A percentile compares a stretch with the other conserved stretches of the same genome.
These are phyloP conservation scores for Nepenthes mirabilis DNA, from an alignment of 148 eudicot genomes.

Conservation along the genomic window DNA sequence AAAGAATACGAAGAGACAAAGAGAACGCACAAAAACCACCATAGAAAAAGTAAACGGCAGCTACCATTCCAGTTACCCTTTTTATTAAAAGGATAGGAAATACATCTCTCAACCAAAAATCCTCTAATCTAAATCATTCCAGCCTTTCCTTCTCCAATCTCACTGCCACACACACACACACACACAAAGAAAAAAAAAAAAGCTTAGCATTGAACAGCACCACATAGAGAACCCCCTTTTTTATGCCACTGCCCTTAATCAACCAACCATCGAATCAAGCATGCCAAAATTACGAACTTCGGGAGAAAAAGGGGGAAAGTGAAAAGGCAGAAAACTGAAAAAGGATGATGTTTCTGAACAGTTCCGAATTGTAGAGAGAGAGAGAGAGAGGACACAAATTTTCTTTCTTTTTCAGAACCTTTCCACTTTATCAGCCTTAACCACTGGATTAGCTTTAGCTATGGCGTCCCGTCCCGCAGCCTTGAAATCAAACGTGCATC, in stretches of 20 bases:
- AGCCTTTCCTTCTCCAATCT: neutral
- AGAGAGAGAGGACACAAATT: too few relatives aligned
- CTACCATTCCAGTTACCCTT: too few relatives aligned
- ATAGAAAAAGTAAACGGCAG: too few relatives aligned
- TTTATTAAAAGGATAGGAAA: too few relatives aligned
- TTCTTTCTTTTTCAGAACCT: slow-evolving; percentile 22
- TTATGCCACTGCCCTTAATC: slow-evolving; percentile 4
- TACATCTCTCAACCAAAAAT: too few relatives aligned
- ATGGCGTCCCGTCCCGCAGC: slow-evolving; percentile 23
- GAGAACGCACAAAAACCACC: neutral
- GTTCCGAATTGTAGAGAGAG: slow-evolving; percentile 2
- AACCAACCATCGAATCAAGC: slow-evolving; percentile 4
- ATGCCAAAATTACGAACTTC: slow-evolving; percentile 2
- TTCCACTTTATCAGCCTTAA: slow-evolving; percentile 45
- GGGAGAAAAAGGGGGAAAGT: slow-evolving; percentile 3
- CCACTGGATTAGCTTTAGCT: slow-evolving; percentile 38
- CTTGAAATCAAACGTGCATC: slow-evolving; percentile 43
- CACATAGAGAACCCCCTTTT: slow-evolving; percentile 2
- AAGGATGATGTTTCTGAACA: neutral
- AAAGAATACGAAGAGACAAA: neutral
- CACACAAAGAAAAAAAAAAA: neutral
- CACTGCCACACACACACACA: neutral
- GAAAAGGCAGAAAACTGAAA: slow-evolving; percentile 3
- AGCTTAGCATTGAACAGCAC: neutral
- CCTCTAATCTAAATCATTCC: neutral